Base-by-base conservation (phyloP, 805 yeast genomes). In the Maudiozyma barnettii region DNA sequence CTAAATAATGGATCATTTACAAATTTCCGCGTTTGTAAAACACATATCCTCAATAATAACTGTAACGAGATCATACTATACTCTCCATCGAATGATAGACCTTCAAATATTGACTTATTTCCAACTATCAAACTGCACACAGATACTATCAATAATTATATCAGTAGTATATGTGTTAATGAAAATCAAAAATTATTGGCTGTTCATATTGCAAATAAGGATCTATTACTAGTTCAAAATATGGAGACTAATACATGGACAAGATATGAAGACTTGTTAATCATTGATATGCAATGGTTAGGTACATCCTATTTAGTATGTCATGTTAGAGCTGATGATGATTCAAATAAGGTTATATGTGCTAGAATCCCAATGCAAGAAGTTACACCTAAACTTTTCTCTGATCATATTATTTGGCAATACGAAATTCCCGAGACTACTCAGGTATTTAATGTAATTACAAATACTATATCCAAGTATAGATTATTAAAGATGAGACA, bases 221-320 rank as follows among this genome's bases (percentile, higher is more conserved):
- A 57, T 37, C 48, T 61, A n/a, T 46, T 65, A 36, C 44, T 63
- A n/a, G 39, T 65, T 6, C 59, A 57, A 19, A 58, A 62, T 48
- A 26, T 59, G 44, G 59, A 55, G 36, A 57, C 64, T 4, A 58
- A 53, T 41, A 37, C 43, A 9, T 65, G 69, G 69, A 49, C 49
- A 37, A 54, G 52, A 26, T 64, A 61, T 49, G 43, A 45, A 6
- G 60, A 61, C 18, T 37, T 58, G 36, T 46, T 48, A 1, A 52
- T 64, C 5, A 21, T 60, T 5, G 61, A 60, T 42, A 51, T 61
- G 56, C 53, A 57, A n/a, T 65, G 69, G 69, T 23, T 65, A 20
- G 65, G 63, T 5, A 51, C 46, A 22, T 57, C 61, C 5, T 64
- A 63, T 50, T 43, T 65, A 41, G 41, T 65, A 1, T 56, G 64